Conservation (phyloP, 805 yeast species). For the Jamesozyma hellenica region DNA sequence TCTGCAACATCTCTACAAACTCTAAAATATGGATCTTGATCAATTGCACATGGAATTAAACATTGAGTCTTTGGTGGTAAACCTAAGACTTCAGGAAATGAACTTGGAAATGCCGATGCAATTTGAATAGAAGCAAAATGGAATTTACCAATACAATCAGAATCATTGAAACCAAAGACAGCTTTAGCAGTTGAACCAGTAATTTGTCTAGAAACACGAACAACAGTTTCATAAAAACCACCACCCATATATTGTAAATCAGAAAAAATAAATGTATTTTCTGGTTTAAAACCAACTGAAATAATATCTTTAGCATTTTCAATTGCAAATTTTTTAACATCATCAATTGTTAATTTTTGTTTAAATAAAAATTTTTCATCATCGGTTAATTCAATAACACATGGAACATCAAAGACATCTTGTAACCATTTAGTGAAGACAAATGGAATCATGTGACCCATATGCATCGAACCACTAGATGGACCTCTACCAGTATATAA, state of each 20-base stretch:
- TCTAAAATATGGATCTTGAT: constrained; percentile 97
- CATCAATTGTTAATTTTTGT: constrained; percentile 77
- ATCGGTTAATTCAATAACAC: constrained; percentile 88
- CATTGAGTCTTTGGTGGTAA: constrained; percentile 86
- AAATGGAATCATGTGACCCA: constrained; percentile 96
- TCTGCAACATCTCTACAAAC: constrained; percentile 96
- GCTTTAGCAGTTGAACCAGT: constrained; percentile 96
- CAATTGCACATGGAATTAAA: constrained; percentile 97
- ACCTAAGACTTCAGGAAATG: constrained; percentile 89
- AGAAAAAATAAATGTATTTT: constrained; percentile 89
- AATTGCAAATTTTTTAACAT: constrained; percentile 67
- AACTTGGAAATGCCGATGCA: constrained; percentile 89
- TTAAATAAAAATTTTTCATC: constrained; percentile 96
- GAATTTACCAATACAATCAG: constrained; percentile 86
- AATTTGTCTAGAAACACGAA: constrained; percentile 84
- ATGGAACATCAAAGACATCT: constrained; percentile 92
- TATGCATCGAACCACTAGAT: constrained; percentile 84
- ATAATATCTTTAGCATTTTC: constrained; percentile 90
- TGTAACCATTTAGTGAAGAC: constrained; percentile 95
- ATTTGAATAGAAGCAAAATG: constrained; percentile 96
- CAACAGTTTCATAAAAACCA: constrained; percentile 87
- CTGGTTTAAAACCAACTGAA: constrained; percentile 88
- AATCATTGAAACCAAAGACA: constrained; percentile 91
- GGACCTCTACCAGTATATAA: constrained; percentile 97
- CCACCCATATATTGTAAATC: constrained; percentile 91